These are phyloP conservation scores for Brettanomyces anomalus DNA, from an alignment of 805 yeast species.

Conservation along the genomic window DNA sequence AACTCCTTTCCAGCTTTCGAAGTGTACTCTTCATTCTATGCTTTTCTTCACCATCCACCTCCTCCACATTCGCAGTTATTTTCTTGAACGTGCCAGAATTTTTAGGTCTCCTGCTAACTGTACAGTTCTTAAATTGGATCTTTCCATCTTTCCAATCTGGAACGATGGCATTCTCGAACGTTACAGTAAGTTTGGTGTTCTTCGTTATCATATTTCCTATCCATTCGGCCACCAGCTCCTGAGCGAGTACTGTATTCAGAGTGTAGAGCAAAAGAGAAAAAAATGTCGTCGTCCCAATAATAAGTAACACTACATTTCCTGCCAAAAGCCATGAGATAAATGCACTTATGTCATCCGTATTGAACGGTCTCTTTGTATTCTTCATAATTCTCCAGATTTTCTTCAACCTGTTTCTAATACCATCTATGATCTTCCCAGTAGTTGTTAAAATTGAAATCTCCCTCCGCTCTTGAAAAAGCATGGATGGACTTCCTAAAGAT, in stretches of 20 bases:
- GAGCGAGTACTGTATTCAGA: conserved; percentile 78
- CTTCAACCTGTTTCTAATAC: conserved; percentile 1
- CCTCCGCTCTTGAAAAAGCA: neutral
- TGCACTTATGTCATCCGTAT: conserved; percentile 87
- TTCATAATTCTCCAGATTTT: conserved; percentile 67
- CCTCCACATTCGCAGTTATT: conserved; percentile 3
- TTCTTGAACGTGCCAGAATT: conserved; percentile 24
- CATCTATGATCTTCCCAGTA: neutral
- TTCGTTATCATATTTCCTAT: conserved; percentile 78
- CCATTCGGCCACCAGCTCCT: conserved; percentile 74
- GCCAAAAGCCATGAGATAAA: conserved; percentile 86
- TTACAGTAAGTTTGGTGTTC: conserved; percentile 74
- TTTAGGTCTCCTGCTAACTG: conserved; percentile 75
- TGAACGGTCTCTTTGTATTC: conserved; percentile 72
- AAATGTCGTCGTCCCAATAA: conserved; percentile 89
- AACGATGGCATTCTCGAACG: conserved; percentile 88
- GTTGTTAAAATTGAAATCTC: neutral
- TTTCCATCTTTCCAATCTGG: conserved; percentile 90
- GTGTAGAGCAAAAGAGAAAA: conserved; percentile 70
- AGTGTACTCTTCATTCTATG: conserved; percentile 4
- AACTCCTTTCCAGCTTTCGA: conserved; percentile 2
- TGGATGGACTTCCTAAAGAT: neutral
- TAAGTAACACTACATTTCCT: conserved; percentile 72
- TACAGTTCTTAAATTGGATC: conserved; percentile 75
- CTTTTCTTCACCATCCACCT: conserved; percentile 16